A percentile compares a stretch with the other conserved stretches of the same genome.
Conservation (phyloP, 257 asterid genomes). For the Solanum phureja region DNA sequence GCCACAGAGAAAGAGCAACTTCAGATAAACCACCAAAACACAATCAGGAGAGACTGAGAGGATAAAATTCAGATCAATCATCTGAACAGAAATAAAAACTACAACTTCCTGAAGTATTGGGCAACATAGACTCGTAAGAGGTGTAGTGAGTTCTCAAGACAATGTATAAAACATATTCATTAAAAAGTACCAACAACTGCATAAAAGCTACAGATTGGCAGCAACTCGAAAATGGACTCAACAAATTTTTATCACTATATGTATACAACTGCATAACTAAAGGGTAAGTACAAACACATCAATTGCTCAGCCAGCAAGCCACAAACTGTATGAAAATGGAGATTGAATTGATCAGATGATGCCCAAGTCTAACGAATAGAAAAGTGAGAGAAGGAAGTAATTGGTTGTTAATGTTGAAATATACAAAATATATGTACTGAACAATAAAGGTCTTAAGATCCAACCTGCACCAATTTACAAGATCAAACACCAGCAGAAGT, state of each 20-base stretch:
- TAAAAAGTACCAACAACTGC: neutral
- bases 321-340: neutral
- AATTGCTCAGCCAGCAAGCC: neutral
- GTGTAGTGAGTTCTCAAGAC: neutral
- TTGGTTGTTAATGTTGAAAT: neutral
- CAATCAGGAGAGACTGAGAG: neutral
- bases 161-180: neutral
- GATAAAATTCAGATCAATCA: neutral
- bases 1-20: conserved; percentile 3
- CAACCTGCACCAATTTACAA: neutral
- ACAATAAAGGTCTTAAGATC: neutral
- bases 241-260: neutral
- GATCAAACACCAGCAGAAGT: neutral
- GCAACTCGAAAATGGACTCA: neutral
- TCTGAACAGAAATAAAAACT: neutral
- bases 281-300: neutral
- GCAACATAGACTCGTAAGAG: neutral
- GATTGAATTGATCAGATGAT: neutral
- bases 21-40: conserved; percentile 3
- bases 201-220: neutral
- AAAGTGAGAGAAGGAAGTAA: neutral
- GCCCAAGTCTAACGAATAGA: neutral
- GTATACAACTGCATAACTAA: neutral
- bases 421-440: neutral
- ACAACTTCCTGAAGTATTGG: neutral